phyloP scores from a whole-genome alignment of 2,329 filamentous ascomycete genomes.

The Dactylonectria estremocensis region DNA sequence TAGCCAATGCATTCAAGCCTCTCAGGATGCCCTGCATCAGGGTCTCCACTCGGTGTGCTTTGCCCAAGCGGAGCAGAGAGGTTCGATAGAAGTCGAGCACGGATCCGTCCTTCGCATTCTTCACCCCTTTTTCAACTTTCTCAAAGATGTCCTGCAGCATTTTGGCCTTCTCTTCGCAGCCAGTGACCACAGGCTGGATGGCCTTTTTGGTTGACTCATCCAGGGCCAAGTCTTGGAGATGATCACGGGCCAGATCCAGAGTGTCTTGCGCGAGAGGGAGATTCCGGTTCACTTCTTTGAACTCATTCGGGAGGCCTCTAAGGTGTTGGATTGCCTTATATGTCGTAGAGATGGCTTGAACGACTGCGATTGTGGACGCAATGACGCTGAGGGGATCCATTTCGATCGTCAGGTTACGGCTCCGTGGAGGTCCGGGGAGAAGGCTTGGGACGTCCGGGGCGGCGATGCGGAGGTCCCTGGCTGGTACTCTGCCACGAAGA shows the following conservation, averaged over 20 bases:
- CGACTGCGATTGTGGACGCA: constrained; percentile 1
- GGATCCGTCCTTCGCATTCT: constrained; percentile 5
- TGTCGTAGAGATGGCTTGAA: constrained; percentile 8
- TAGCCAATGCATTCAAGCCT: constrained; percentile 19
- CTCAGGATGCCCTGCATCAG: constrained; percentile 21
- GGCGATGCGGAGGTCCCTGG: constrained; percentile 1
- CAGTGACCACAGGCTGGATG: background rate
- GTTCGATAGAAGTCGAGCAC: background rate
- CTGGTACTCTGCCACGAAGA: background rate
- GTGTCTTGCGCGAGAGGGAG: constrained; percentile 12
- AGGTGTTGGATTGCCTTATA: constrained; percentile 8
- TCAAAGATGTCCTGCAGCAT: constrained; percentile 8
- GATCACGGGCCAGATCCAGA: background rate
- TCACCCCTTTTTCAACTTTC: constrained; percentile 1
- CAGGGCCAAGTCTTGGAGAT: background rate
- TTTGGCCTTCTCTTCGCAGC: constrained; percentile 16
- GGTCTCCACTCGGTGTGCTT: constrained; percentile 19
- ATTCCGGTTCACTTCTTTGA: constrained; percentile 8
- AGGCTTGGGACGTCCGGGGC: background rate
- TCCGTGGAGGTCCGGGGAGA: background rate
- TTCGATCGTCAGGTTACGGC: constrained; percentile 7
- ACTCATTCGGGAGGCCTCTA: constrained; percentile 12
- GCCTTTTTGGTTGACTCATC: background rate
- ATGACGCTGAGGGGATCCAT: constrained; percentile 19
- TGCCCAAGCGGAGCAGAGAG: constrained; percentile 6